A percentile compares a stretch with the other conserved stretches of the same genome.
Conservation (phyloP, 1,139 yeast species). For the Kurtzmaniella quercitrusa region DNA sequence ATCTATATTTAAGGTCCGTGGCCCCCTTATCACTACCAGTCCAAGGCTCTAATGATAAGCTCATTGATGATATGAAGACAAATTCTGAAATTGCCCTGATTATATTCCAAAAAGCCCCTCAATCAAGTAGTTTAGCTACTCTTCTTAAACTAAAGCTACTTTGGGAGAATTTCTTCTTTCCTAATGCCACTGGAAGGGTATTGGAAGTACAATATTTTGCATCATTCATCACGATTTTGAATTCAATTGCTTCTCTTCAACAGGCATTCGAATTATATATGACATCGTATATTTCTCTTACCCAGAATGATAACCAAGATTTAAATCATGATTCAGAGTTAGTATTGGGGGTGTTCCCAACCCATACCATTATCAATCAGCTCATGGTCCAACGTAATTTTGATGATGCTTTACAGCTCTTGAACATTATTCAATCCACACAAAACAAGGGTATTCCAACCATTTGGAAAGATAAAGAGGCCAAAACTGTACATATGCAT, state of each 20-base stretch:
- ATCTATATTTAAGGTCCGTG: not conserved
- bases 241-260: not conserved
- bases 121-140: slow-evolving; percentile 12
- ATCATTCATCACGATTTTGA: not conserved
- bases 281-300: not conserved
- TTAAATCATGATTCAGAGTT: not conserved
- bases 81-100: not conserved
- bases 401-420: not conserved
- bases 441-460: not conserved
- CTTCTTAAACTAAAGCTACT: slow-evolving; percentile 16
- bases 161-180: slow-evolving; percentile 16
- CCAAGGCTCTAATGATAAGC: not conserved
- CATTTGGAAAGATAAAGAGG: not conserved
- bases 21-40: not conserved
- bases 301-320: not conserved
- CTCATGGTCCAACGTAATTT: not conserved
- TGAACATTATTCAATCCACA: not conserved
- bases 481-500: not conserved
- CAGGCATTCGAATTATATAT: not conserved
- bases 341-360: not conserved
- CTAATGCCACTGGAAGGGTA: slow-evolving; percentile 1
- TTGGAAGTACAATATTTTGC: slow-evolving; percentile 1
- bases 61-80: not conserved
- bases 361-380: not conserved
- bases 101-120: not conserved